Conservation (phyloP, 208 protist genomes). For the Crithidia brevicula region DNA sequence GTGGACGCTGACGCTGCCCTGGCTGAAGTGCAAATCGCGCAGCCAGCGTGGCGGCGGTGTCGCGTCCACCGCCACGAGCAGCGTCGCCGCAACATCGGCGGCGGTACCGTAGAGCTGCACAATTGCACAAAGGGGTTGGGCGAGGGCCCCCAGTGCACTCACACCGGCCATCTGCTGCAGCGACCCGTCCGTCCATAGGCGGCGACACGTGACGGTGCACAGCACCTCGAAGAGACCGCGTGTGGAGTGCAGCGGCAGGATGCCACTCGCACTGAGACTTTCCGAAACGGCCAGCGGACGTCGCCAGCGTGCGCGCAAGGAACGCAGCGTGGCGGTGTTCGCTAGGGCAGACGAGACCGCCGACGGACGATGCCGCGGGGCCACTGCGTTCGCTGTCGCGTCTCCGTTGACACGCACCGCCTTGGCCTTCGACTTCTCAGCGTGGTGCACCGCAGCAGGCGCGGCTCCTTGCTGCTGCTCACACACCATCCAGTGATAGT, state of each 20-base stretch:
- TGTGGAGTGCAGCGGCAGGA: slow-evolving; percentile 44
- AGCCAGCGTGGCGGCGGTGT: slow-evolving; percentile 24
- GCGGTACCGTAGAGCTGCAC: slow-evolving; percentile 14
- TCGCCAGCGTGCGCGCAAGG: slow-evolving; percentile 23
- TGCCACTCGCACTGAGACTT: slow-evolving; percentile 20
- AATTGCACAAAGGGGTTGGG: slow-evolving; percentile 13
- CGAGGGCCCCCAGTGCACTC: slow-evolving; percentile 9
- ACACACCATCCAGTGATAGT: slow-evolving; percentile 26
- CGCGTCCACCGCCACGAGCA: slow-evolving; percentile 27
- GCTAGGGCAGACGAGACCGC: neutral
- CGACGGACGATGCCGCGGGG: neutral
- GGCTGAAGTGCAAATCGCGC: slow-evolving; percentile 18
- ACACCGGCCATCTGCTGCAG: slow-evolving; percentile 36
- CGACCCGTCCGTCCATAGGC: slow-evolving; percentile 27
- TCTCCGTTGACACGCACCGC: neutral
- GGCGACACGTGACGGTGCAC: slow-evolving; percentile 38
- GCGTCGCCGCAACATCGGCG: slow-evolving; percentile 13
- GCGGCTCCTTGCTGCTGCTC: slow-evolving; percentile 15
- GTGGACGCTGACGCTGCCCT: slow-evolving; percentile 11
- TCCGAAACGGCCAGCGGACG: slow-evolving; percentile 30
- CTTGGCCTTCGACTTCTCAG: neutral
- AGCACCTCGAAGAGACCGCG: slow-evolving; percentile 49
- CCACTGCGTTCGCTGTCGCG: no score
- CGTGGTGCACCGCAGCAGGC: neutral
- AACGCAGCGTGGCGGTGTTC: slow-evolving; percentile 12